These are phyloP conservation scores for Claviceps sp. DNA, from an alignment of 2,329 filamentous ascomycete species.

Conservation along the genomic window DNA sequence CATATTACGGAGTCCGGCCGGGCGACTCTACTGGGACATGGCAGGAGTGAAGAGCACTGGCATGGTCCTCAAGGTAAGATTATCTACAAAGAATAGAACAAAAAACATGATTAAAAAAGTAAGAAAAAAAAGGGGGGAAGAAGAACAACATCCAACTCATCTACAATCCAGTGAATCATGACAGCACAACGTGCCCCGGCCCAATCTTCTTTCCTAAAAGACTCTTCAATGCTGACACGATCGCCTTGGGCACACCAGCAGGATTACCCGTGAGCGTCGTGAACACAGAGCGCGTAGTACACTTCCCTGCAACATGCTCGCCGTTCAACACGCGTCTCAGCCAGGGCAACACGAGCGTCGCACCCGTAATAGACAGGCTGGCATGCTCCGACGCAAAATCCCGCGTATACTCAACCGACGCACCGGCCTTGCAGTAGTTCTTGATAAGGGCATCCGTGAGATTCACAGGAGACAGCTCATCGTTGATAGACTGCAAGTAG, in stretches of 20 bases:
- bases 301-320: not conserved
- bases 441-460: not conserved
- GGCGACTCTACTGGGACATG: no score
- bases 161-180: not conserved
- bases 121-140: no score
- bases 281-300: not conserved
- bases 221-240: not conserved
- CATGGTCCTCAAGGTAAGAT: no score
- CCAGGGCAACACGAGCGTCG: not conserved
- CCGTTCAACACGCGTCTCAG: not conserved
- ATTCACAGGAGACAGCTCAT: not conserved
- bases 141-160: not conserved
- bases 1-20: no score
- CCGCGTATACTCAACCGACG: not conserved
- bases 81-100: no score
- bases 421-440: conserved; percentile 2
- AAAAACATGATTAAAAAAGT: no score
- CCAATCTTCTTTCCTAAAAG: not conserved
- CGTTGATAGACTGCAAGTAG: not conserved
- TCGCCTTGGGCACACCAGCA: not conserved
- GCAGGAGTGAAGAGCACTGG: no score
- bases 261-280: not conserved
- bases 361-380: not conserved
- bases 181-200: not conserved
- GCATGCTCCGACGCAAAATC: not conserved